phyloP scores from a whole-genome alignment of 108 stramenopile genomes.

The Asterionellopsis glacialis region DNA sequence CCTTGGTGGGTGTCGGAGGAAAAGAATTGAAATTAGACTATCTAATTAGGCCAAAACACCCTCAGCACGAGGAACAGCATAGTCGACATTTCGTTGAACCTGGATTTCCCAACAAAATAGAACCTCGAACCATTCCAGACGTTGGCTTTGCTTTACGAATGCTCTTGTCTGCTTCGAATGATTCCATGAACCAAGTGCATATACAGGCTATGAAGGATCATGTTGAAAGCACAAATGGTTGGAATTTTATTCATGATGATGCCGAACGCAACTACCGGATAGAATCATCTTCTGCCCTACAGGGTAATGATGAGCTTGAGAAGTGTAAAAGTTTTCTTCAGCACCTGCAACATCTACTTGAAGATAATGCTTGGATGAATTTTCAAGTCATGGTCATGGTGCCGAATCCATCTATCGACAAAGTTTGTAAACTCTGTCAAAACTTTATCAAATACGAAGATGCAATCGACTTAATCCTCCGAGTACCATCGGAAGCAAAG shows the following conservation, averaged over 20 bases:
- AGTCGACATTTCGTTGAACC: too few relatives aligned
- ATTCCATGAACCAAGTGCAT: too few relatives aligned
- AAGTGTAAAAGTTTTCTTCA: conserved; percentile 34
- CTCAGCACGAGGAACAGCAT: too few relatives aligned
- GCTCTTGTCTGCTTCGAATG: too few relatives aligned
- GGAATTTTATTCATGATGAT: too few relatives aligned
- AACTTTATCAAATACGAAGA: conserved; percentile 68
- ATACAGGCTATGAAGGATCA: too few relatives aligned
- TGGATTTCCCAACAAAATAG: too few relatives aligned
- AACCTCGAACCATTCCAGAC: too few relatives aligned
- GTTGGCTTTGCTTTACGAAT: too few relatives aligned
- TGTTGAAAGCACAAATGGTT: too few relatives aligned
- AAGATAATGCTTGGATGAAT: conserved; percentile 36
- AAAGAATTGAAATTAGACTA: conserved; percentile 11
- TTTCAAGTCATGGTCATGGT: conserved; percentile 58
- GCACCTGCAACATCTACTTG: conserved; percentile 12
- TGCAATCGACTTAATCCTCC: conserved; percentile 54
- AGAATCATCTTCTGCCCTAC: conserved; percentile 40
- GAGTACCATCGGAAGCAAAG: conserved; percentile 14
- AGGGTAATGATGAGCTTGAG: conserved; percentile 43
- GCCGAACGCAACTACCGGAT: too few relatives aligned
- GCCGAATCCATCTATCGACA: conserved; percentile 9
- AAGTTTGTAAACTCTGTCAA: conserved; percentile 56
- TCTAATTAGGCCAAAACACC: not conserved
- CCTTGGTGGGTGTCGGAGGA: conserved; percentile 46